Evolutionary conservation across 176 grass and related monocot species (phyloP).

Genomic region (Oryza longistaminata): DNA sequence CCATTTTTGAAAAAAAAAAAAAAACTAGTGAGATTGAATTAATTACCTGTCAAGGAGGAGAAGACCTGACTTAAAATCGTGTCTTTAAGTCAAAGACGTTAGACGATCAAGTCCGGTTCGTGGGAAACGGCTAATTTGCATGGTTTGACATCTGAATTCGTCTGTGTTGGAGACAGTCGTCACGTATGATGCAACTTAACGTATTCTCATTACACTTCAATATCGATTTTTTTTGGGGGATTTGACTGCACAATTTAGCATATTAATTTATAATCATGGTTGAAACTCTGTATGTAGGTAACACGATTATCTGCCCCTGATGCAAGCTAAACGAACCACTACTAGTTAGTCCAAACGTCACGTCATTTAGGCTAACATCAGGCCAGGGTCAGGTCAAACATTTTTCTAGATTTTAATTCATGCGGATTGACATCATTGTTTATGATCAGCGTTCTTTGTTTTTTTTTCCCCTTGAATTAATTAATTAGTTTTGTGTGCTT

Average conservation of each 20-base stretch:
- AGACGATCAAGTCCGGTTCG: background rate
- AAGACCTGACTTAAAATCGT: background rate
- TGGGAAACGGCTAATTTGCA: background rate
- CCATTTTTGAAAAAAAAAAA: no score
- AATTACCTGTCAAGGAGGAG: background rate
- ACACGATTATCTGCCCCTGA: background rate
- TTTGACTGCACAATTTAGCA: slow-evolving; percentile 13
- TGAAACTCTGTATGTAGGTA: background rate
- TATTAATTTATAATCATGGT: background rate
- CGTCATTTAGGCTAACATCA: background rate
- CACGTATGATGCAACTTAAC: slow-evolving; percentile 21
- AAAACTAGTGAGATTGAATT: background rate
- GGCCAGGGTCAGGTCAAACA: background rate
- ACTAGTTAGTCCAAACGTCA: slow-evolving; percentile 26
- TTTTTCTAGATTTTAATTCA: background rate
- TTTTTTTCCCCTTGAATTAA: background rate
- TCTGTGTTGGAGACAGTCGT: background rate
- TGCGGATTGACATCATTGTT: background rate
- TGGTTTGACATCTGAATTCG: slow-evolving; percentile 13
- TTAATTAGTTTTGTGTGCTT: background rate
- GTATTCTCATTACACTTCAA: background rate
- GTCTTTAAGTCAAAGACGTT: slow-evolving; percentile 25
- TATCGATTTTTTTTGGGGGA: background rate
- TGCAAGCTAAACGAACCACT: slow-evolving; percentile 9
- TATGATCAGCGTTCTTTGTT: background rate